phyloP scores from a whole-genome alignment of 2,329 filamentous ascomycete species.

The Ascochyta pisi region DNA sequence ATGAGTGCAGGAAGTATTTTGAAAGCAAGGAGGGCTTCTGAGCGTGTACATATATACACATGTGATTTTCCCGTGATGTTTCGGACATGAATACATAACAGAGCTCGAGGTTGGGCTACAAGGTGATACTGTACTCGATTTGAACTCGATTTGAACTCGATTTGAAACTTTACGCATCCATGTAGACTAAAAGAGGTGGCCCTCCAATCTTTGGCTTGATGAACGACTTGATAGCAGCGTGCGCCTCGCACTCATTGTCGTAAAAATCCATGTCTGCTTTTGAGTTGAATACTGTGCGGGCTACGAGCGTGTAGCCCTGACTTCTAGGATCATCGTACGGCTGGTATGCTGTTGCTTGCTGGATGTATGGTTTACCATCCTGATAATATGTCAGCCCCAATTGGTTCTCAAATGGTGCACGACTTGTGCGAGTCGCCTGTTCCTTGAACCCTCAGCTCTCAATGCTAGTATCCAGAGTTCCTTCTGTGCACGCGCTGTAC shows the following conservation, averaged over 20 bases:
- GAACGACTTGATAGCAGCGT: conserved; percentile 57
- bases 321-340: conserved; percentile 65
- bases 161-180: conserved; percentile 25
- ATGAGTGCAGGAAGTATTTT: conserved; percentile 71
- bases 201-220: conserved; percentile 37
- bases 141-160: not conserved
- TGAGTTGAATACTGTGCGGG: conserved; percentile 68
- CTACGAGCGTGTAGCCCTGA: conserved; percentile 70
- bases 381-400: conserved; percentile 40
- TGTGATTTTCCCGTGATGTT: not conserved
- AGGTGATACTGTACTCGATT: not conserved
- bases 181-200: conserved; percentile 40
- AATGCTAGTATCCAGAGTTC: not conserved
- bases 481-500: conserved; percentile 6
- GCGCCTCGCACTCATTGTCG: conserved; percentile 65
- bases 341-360: conserved; percentile 62
- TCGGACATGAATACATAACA: not conserved
- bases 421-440: not conserved
- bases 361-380: conserved; percentile 76
- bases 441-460: not conserved
- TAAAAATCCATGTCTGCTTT: conserved; percentile 75
- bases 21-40: conserved; percentile 64
- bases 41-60: conserved; percentile 1
- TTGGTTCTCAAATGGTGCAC: not conserved
- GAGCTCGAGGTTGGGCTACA: not conserved